phyloP scores from a whole-genome alignment of 495 filamentous ascomycete genomes.

The Corynascus novoguineensis region DNA sequence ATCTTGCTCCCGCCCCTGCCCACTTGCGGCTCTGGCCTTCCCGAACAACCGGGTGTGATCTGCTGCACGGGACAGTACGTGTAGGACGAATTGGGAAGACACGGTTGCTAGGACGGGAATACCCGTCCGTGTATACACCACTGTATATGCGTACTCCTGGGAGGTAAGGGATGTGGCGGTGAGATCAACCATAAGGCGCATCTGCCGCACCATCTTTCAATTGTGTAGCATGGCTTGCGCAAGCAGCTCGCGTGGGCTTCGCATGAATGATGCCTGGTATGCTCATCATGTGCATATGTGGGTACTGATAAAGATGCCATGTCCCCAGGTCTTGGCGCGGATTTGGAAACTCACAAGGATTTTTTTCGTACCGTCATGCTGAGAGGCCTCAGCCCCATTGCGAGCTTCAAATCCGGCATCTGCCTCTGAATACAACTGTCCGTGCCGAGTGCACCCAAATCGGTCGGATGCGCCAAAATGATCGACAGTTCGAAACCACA shows the following conservation, averaged over 20 bases:
- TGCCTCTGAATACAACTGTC: too few relatives aligned
- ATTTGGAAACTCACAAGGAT: too few relatives aligned
- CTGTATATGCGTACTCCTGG: too few relatives aligned
- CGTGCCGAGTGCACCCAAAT: background rate
- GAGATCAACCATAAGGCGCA: background rate
- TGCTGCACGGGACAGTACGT: background rate
- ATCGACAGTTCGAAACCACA: conserved; percentile 4
- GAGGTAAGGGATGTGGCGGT: background rate
- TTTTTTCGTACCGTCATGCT: too few relatives aligned
- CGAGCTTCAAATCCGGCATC: too few relatives aligned
- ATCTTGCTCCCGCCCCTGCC: background rate
- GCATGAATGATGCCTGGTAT: background rate
- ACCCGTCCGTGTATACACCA: background rate
- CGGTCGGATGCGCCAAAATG: background rate
- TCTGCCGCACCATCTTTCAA: conserved; percentile 7
- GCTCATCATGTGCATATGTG: too few relatives aligned
- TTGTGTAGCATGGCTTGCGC: background rate
- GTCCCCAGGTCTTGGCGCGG: too few relatives aligned
- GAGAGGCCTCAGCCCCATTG: too few relatives aligned
- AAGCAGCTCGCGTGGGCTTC: background rate
- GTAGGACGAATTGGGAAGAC: background rate
- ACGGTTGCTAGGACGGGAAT: background rate
- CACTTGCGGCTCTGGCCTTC: conserved; percentile 1
- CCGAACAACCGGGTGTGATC: background rate
- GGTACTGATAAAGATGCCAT: too few relatives aligned